phyloP scores from a whole-genome alignment of 371 early-diverging fungal genomes.

The Rhizopus sp. region DNA sequence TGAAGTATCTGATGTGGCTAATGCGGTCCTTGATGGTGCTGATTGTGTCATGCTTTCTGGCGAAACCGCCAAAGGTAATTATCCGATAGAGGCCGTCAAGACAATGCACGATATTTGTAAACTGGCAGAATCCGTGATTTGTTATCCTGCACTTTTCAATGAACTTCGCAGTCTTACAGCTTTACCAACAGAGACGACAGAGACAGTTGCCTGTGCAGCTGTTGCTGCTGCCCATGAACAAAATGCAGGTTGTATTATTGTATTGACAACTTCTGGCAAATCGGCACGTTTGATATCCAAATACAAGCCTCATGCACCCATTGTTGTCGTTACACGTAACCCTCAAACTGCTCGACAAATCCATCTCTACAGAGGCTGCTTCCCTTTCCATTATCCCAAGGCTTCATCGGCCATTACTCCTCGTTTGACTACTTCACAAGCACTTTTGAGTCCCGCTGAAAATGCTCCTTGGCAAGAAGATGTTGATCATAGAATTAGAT shows the following conservation, averaged over 20 bases:
- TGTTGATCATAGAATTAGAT: conserved; percentile 78
- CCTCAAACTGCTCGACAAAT: conserved; percentile 86
- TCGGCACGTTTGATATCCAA: conserved; percentile 93
- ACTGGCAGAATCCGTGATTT: conserved; percentile 77
- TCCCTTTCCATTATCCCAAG: conserved; percentile 83
- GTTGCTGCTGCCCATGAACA: conserved; percentile 89
- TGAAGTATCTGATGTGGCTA: conserved; percentile 98
- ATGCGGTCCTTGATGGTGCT: conserved; percentile 96
- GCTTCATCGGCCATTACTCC: conserved; percentile 33
- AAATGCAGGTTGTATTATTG: conserved; percentile 85
- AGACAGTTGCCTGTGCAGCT: conserved; percentile 94
- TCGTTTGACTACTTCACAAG: background rate
- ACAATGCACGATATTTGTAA: conserved; percentile 81
- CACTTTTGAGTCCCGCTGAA: conserved; percentile 7
- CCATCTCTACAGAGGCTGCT: conserved; percentile 88
- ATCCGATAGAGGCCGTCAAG: conserved; percentile 74
- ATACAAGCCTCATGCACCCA: conserved; percentile 92
- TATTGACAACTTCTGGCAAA: conserved; percentile 77
- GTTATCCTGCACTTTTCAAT: conserved; percentile 80
- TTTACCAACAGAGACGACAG: conserved; percentile 81
- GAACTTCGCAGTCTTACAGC: conserved; percentile 77
- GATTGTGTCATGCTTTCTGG: conserved; percentile 99
- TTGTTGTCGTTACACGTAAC: conserved; percentile 89
- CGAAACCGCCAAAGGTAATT: conserved; percentile 95
- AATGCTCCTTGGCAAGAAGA: conserved; percentile 82